Percentiles rank a stretch among this genome's conserved stretches.
Evolutionary conservation across 495 filamentous ascomycete species (phyloP).

Genomic region (Evansstolkia leycettana): DNA sequence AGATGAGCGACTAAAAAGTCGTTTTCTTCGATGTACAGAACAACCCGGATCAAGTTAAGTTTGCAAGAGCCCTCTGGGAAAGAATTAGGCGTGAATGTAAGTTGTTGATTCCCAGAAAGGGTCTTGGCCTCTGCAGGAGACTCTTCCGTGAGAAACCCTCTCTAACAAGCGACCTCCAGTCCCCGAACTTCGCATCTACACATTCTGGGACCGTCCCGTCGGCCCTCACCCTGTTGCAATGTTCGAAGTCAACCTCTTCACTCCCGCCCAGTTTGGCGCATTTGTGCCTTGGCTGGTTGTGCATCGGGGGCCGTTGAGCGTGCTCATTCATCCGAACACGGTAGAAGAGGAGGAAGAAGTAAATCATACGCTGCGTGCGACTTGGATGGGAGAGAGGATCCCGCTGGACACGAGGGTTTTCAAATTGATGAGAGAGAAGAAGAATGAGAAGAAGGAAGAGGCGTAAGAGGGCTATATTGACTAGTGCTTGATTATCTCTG

Average conservation of each 20-base stretch:
- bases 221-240: conserved; percentile 78
- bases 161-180: too few species aligned
- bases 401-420: conserved; percentile 58
- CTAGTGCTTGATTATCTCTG: too few species aligned
- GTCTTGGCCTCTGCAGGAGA: too few species aligned
- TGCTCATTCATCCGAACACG: conserved; percentile 74
- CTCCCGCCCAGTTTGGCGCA: conserved; percentile 76
- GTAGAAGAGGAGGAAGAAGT: conserved; percentile 38
- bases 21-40: too few species aligned
- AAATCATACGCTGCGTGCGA: conserved; percentile 68
- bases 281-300: conserved; percentile 79
- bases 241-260: conserved; percentile 85
- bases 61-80: conserved; percentile 61
- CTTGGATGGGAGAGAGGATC: conserved; percentile 70
- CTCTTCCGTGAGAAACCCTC: too few species aligned
- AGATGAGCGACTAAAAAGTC: too few species aligned
- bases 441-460: conserved; percentile 11
- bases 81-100: conserved; percentile 71
- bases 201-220: conserved; percentile 60
- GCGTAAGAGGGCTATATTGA: neutral
- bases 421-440: conserved; percentile 24
- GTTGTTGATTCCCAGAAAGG: conserved; percentile 8
- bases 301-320: conserved; percentile 71
- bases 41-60: conserved; percentile 47
- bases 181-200: conserved; percentile 76